Evolutionary conservation across 2,329 filamentous ascomycete species (phyloP), one percentile per base, ranked within the genome.

Genomic region (Cercospora sp.): DNA sequence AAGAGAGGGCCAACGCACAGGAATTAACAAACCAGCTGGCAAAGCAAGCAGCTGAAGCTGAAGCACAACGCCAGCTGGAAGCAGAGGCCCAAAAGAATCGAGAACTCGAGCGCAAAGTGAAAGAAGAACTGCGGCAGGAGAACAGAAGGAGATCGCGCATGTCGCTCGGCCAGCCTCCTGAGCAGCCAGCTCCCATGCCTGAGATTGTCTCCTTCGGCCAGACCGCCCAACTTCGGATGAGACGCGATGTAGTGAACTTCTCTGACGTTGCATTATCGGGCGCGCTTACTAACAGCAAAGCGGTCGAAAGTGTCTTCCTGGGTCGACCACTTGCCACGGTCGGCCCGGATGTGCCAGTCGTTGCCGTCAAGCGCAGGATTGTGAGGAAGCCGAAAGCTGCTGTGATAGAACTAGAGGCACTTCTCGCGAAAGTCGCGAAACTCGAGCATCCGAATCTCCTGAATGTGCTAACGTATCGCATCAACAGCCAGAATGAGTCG

Each of bases 1-100:
- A 96, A 74, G 94, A 98, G 79, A 88, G 94, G 45, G 93, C 91
- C 30, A 89, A 89, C 13, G 92, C 97, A 70, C 92, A 96, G 80
- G 90, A 90, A 23, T 88, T 87, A 26, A 83, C 91, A 30, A 88
- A 88, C 57, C 84, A 85, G 74, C 80, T 87, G 62, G 90, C 84
- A 0, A 80, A 80, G 66, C 74, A 81, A 63, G 77, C 80, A 23
- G 78, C 82, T 65, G 76, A 82, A 64, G 78, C 81, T 33, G 78
- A 83, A 8, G 76, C 77, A 60, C 80, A 79, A 26, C 74, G 75
- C 65, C 79, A 79, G 59, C 74, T 75, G 18, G 79, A 82, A 58
- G 79, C 67, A 2, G 60, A 68, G 26, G 58, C 40, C 18, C 57
- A 65, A 42, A 53, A 65, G 48, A 75, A 81, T 64, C 80, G 83